Base-by-base conservation (phyloP, 805 yeast species). In the Candida parachauliodes region DNA sequence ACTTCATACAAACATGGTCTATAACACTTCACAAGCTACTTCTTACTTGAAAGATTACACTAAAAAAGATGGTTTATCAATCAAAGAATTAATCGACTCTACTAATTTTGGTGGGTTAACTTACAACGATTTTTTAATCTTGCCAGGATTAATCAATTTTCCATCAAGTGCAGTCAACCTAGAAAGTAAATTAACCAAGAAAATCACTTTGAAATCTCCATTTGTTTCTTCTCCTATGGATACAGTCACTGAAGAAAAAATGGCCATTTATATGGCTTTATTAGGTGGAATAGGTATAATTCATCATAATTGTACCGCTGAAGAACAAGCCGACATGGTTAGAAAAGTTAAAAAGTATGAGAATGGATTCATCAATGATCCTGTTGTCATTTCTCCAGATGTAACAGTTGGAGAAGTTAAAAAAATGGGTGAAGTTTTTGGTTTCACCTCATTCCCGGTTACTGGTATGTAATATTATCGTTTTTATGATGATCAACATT, bases 191-290 rank as follows among this genome's bases (percentile, higher is more conserved):
- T 74, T 93, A 65, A 91, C 98, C 59, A 89, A 84, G 73, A 84
- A 83, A 58, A 93, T 93, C 73, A 67, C 93, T 39, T 74, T 93
- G 67, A 88, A 84, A 73, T 73, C 96, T 32, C 98, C 98, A 41
- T 88, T 93, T 51, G 91, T 93, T 43, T 91, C 98, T 15, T 88
- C 98, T 55, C 98, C 98, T 52, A 93, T 93, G 98, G 98, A 93
- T 70, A 93, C 98, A 34, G 98, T 93, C 50, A 93, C 98, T 41
- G 98, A 93, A 75, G 70, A 88, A 46, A 86, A 82, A 44, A 93
- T 93, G 98, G 98, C 98, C 49, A 91, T 93, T 54, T 81, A 88
- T 70, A 89, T 93, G 97, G 97, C 98, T 51, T 78, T 93, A 50
- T 77, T 89, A 54, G 98, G 98, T 65, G 98, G 98, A 69, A 88